phyloP scores from a whole-genome alignment of 352 stramenopile genomes.

The Aphanomyces euteiches region DNA sequence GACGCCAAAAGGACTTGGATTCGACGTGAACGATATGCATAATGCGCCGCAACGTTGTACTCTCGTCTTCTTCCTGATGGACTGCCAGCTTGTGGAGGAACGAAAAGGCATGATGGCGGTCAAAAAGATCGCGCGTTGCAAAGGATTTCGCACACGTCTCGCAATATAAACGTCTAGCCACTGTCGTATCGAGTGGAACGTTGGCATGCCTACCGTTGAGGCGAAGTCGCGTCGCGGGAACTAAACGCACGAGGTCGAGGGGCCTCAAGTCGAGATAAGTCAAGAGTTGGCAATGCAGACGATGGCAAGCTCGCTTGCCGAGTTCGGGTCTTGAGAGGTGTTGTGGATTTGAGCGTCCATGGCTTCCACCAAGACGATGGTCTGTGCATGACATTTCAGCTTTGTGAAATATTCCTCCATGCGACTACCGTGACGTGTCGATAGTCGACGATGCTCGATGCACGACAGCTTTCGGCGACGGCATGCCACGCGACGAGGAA shows the following conservation, averaged over 20 bases:
- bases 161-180: slow-evolving; percentile 3
- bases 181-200: not conserved
- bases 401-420: too few species aligned
- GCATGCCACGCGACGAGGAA: too few species aligned
- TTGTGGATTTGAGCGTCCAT: too few species aligned
- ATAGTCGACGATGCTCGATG: too few species aligned
- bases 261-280: too few species aligned
- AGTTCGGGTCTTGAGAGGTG: too few species aligned
- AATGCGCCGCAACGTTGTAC: not conserved
- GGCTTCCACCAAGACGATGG: too few species aligned
- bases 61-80: not conserved
- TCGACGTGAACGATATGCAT: not conserved
- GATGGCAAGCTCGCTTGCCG: too few species aligned
- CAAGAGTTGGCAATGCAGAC: too few species aligned
- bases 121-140: not conserved
- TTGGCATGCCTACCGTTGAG: not conserved
- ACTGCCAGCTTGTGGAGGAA: slow-evolving; percentile 8
- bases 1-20: slow-evolving; percentile 16
- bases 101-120: slow-evolving; percentile 6
- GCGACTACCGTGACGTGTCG: too few species aligned
- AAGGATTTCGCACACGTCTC: not conserved
- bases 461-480: too few species aligned
- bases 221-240: not conserved
- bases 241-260: not conserved
- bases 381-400: too few species aligned